Conservation (phyloP, 108 stramenopile genomes). For the Aureococcus anophagefferens region DNA sequence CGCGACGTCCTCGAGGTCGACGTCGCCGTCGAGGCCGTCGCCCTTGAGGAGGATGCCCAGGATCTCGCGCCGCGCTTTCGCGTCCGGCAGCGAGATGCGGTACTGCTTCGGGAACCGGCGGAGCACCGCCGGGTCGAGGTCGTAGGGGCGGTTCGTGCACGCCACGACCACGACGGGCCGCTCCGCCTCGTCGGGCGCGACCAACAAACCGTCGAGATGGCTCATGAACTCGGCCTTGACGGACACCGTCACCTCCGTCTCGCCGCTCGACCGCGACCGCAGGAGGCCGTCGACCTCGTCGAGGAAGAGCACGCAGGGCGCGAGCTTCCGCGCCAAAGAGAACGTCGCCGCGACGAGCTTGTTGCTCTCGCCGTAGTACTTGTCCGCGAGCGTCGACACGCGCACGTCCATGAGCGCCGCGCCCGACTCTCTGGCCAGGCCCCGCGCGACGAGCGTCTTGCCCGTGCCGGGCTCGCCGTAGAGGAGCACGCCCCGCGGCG, state of each 20-base stretch:
- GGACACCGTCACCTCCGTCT: conserved; percentile 55
- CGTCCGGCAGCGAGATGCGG: conserved; percentile 62
- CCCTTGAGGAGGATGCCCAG: conserved; percentile 41
- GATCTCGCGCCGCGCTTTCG: conserved; percentile 44
- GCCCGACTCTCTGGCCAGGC: conserved; percentile 85
- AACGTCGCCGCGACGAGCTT: conserved; percentile 86
- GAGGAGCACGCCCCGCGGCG: conserved; percentile 83
- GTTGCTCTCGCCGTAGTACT: conserved; percentile 93
- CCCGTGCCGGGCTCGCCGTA: conserved; percentile 74
- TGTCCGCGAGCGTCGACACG: conserved; percentile 77
- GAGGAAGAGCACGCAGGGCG: conserved; percentile 89
- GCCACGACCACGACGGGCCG: conserved; percentile 78
- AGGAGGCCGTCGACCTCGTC: conserved; percentile 95
- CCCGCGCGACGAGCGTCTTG: conserved; percentile 97
- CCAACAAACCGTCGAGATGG: conserved; percentile 88
- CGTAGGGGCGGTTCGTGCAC: conserved; percentile 85
- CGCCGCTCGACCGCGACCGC: conserved; percentile 53
- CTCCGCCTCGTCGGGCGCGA: conserved; percentile 29
- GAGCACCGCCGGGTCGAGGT: conserved; percentile 86
- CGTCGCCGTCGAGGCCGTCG: conserved; percentile 55
- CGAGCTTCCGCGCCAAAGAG: conserved; percentile 73
- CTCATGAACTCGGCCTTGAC: conserved; percentile 90
- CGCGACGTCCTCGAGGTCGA: conserved; percentile 60
- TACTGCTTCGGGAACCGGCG: conserved; percentile 81
- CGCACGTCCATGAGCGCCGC: conserved; percentile 89